Base-by-base conservation (phyloP, 108 stramenopile species). In the Conticribra weissflogii region DNA sequence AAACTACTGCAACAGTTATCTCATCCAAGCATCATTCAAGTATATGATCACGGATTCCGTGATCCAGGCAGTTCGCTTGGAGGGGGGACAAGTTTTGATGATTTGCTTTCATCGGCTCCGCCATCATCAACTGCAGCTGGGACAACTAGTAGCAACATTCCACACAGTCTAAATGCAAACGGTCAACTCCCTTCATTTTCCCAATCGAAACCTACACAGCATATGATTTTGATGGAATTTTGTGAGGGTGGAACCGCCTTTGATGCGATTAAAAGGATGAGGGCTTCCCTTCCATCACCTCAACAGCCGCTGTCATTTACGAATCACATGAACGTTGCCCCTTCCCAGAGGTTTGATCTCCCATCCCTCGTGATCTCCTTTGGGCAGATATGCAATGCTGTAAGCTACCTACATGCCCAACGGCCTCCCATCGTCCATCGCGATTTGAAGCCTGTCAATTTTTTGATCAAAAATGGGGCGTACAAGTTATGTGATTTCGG, bases 361-460 rank as follows among this genome's bases (percentile, higher is more conserved):
- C 66, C 79, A 49, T 88, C 76, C 17, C 88, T 97, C 33, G 87
- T 96, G 61, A 87, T 96, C 54, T 85, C 90, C 32, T 91, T 95
- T 74, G 91, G 92, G 24, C 91, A 93, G 71, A 90, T 94, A 29
- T 87, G 86, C 65, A 91, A 89, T 54, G 91, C 91, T 21, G 94
- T 93, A 2, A 86, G 86, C 14, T 90, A 91, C 71, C 86, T 93
- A 1, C 95, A 96, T 64, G 89, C 90, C 0, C 92, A 91, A 50
- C 81, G 93, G 27, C 95, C 91, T 30, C 88, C 95, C 27, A 89
- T 98, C 66, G 92, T 96, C 15, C 99, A 99, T 71, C 85, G 99
- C 0, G 98, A 99, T 83, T 78, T 99, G 36, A 99, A 99, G 79
- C 98, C 95, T 8, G 97, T 97, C 72, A 99, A 99, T 68, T 98